A percentile compares a stretch with the other conserved stretches of the same genome.
phyloP scores from a whole-genome alignment of 163 green algal species.

The Smithsoniella earleae region DNA sequence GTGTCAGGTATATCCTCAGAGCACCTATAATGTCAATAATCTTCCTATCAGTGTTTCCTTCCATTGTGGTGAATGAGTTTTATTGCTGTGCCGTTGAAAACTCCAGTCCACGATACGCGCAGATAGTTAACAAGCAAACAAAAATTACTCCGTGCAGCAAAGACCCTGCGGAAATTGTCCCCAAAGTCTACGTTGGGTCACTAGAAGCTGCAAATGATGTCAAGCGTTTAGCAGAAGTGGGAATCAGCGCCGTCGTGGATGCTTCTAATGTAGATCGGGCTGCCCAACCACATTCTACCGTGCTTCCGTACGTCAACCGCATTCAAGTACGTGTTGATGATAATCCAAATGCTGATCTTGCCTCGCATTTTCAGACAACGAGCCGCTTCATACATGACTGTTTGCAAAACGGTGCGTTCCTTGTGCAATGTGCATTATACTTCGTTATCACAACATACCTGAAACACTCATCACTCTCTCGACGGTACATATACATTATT shows the following conservation, averaged over 20 bases:
- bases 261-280: slow-evolving; percentile 21
- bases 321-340: slow-evolving; percentile 3
- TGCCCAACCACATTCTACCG: not conserved
- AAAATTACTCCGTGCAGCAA: not conserved
- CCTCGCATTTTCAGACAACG: not conserved
- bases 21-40: too few relatives aligned
- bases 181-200: not conserved
- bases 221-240: not conserved
- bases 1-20: too few relatives aligned
- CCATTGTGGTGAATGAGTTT: too few relatives aligned
- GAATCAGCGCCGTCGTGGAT: not conserved
- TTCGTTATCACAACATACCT: too few relatives aligned
- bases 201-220: slow-evolving; percentile 4
- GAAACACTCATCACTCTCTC: too few relatives aligned
- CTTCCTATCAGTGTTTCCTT: too few relatives aligned
- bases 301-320: not conserved
- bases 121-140: too few relatives aligned
- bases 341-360: not conserved
- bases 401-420: not conserved
- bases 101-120: too few relatives aligned
- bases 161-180: not conserved
- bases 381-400: not conserved
- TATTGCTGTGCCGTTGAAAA: too few relatives aligned
- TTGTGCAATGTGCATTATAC: too few relatives aligned
- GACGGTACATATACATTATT: too few relatives aligned